Evolutionary conservation across 768 basidiomycete species (phyloP).

Genomic region (Amanita inopinata): DNA sequence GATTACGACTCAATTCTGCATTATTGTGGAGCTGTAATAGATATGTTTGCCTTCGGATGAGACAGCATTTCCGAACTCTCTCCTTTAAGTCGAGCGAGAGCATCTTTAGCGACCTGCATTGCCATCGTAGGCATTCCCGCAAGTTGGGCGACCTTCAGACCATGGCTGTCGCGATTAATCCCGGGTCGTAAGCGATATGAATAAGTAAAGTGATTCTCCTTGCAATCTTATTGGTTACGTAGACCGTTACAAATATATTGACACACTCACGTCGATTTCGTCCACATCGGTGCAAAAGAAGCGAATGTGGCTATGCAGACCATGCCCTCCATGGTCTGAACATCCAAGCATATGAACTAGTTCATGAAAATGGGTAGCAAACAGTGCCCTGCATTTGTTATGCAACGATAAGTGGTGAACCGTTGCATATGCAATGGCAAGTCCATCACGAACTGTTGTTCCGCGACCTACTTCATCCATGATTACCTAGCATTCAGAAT

Average conservation of each 20-base stretch:
- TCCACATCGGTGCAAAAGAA: constrained; percentile 90
- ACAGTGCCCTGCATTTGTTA: constrained; percentile 76
- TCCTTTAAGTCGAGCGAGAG: constrained; percentile 30
- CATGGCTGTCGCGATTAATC: constrained; percentile 86
- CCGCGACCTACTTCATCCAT: constrained; percentile 99
- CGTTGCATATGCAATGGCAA: constrained; percentile 90
- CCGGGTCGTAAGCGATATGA: constrained; percentile 75
- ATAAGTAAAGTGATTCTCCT: constrained; percentile 79
- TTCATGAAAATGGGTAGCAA: constrained; percentile 99
- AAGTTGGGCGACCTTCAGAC: constrained; percentile 78
- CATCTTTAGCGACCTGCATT: constrained; percentile 49
- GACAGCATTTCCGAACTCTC: constrained; percentile 4
- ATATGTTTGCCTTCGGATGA: constrained; percentile 2
- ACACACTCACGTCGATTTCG: constrained; percentile 53
- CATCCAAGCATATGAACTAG: constrained; percentile 77
- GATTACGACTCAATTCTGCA: too few species aligned
- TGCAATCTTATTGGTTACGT: constrained; percentile 3
- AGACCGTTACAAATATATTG: background rate
- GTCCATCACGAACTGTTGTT: constrained; percentile 84
- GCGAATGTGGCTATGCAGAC: constrained; percentile 49
- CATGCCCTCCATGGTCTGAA: constrained; percentile 30
- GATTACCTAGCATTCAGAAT: constrained; percentile 58
- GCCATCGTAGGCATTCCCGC: constrained; percentile 71
- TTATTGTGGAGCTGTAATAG: constrained; percentile 1
- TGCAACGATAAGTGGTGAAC: constrained; percentile 69